Base-by-base conservation (phyloP, 768 basidiomycete species). In the Hericium rajendrae region DNA sequence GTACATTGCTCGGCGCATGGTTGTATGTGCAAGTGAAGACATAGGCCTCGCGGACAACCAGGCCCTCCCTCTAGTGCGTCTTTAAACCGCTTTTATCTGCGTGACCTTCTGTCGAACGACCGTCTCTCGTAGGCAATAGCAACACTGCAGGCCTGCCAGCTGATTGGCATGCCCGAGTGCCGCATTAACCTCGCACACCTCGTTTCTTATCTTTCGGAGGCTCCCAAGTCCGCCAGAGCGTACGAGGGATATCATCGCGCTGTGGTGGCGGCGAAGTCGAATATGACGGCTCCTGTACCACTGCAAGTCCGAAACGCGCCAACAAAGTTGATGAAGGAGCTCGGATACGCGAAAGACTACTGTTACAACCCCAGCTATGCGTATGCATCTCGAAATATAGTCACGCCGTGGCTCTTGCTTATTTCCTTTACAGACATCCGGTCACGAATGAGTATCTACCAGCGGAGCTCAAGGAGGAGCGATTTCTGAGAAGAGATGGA, bases 21-120 rank as follows among this genome's bases (percentile, higher is more conserved):
- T 87, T 4, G 86, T 91, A 6, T 83, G 87, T 62, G 90, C 91
- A 2, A 88, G 87, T 60, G 91, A 94, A 68, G 91, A 94, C 66
- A 80, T 94, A 41, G 91, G 91, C 0, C 71, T 91, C 6, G 90
- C 89, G 26, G 87, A 93, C 69, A 77, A 75, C 41, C 78, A 83
- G n/a, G 88, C 87, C 0, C 74, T 94, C 10, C 86, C 88, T 9
- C 70, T 91, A 60, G 88, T 85, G 57, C 57, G 80, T 69, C n/a
- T 10, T 22, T 22, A 26, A 26, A 16, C 24, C 15, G 18, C 48
- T 48, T n/a, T 20, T 50, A 15, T 41, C 18, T 38, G n/a, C 0
- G 39, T 11, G 18, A 10, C 24, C 26, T 53, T 40, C 15, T 8
- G 3, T 4, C n/a, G 10, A 39, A 39, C 50, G 54, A 6, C 51